phyloP scores from a whole-genome alignment of 768 basidiomycete genomes.

The Pisolithus orientalis region DNA sequence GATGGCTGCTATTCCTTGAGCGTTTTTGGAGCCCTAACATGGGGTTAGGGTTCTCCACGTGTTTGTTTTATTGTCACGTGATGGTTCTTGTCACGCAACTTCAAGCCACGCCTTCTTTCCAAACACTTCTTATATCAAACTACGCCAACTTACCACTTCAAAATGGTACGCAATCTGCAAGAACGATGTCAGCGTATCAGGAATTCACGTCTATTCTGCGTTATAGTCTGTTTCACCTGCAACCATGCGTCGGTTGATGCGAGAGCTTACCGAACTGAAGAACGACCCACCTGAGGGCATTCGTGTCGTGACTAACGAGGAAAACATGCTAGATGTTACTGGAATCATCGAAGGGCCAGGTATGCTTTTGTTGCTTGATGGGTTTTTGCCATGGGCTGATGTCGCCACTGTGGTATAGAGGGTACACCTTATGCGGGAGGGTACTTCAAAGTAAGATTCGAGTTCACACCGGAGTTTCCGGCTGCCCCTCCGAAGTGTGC shows the following conservation, averaged over 20 bases:
- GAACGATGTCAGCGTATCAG: background rate
- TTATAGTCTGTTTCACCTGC: constrained; percentile 40
- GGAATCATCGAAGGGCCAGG: constrained; percentile 90
- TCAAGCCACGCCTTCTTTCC: constrained; percentile 19
- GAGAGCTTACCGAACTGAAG: constrained; percentile 77
- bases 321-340: constrained; percentile 82
- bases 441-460: constrained; percentile 75
- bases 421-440: constrained; percentile 68
- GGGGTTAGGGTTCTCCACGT: constrained; percentile 6
- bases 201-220: background rate
- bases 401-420: constrained; percentile 27
- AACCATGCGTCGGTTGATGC: constrained; percentile 80
- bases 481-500: constrained; percentile 90
- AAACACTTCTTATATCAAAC: constrained; percentile 15
- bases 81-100: constrained; percentile 15
- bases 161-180: constrained; percentile 17
- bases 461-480: constrained; percentile 91
- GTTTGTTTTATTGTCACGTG: background rate
- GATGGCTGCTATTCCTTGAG: constrained; percentile 2
- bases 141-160: constrained; percentile 2
- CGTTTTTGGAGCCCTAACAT: constrained; percentile 2
- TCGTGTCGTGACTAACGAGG: constrained; percentile 77
- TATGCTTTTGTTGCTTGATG: constrained; percentile 30
- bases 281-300: constrained; percentile 89
- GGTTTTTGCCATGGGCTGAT: constrained; percentile 4